Conservation (phyloP, 2,329 filamentous ascomycete species). For the Trichophyton simii region DNA sequence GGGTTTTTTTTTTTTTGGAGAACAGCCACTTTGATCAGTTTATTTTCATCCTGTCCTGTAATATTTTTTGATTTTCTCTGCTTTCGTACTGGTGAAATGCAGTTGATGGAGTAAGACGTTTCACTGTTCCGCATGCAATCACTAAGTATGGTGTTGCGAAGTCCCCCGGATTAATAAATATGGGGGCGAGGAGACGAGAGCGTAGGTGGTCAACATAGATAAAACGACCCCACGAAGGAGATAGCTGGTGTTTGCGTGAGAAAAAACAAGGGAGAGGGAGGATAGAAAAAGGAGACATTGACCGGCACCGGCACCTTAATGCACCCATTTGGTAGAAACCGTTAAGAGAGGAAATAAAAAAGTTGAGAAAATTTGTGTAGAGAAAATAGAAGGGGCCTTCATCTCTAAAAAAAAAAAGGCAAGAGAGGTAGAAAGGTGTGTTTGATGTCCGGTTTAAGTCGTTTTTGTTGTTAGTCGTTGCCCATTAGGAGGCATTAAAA, state of each 20-base stretch:
- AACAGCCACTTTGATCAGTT: too few relatives aligned
- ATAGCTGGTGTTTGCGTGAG: too few relatives aligned
- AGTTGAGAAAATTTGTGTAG: too few relatives aligned
- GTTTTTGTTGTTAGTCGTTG: not conserved
- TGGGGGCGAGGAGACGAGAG: not conserved
- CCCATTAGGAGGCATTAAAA: not conserved
- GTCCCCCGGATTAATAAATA: too few relatives aligned
- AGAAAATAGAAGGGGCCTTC: not conserved
- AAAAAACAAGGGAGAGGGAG: not conserved
- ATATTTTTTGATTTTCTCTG: too few relatives aligned
- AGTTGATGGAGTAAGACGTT: not conserved
- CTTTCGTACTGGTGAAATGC: not conserved
- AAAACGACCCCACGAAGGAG: not conserved
- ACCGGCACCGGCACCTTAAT: not conserved
- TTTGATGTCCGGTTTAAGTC: not conserved
- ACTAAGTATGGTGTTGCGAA: too few relatives aligned
- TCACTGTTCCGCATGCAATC: not conserved
- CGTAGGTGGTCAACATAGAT: not conserved
- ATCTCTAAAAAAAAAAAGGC: not conserved
- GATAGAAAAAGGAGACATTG: not conserved
- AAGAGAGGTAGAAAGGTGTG: not conserved
- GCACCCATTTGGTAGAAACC: not conserved
- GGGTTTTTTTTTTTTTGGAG: too few relatives aligned
- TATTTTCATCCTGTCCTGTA: too few relatives aligned
- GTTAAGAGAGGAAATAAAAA: not conserved